A percentile compares a stretch with the other conserved stretches of the same genome.
These are phyloP conservation scores for Erysimum cheiri DNA, from an alignment of 441 rosid genomes.

Conservation along the genomic window DNA sequence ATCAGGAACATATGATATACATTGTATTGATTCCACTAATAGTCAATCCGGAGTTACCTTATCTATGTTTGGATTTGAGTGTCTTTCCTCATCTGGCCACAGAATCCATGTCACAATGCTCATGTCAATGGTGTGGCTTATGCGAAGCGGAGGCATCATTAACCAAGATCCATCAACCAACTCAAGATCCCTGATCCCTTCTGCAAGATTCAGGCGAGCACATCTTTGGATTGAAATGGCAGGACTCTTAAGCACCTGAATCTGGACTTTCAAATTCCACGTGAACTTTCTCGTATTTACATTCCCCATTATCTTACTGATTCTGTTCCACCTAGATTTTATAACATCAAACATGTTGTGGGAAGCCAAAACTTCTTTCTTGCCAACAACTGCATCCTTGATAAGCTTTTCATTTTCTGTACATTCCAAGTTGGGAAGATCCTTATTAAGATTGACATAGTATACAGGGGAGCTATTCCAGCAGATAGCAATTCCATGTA, in stretches of 20 bases:
- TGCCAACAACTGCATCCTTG: constrained; percentile 48
- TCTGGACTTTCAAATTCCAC: constrained; percentile 93
- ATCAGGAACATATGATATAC: constrained; percentile 21
- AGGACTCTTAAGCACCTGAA: constrained; percentile 84
- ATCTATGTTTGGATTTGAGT: constrained; percentile 83
- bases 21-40: background rate
- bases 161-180: constrained; percentile 62
- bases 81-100: constrained; percentile 99
- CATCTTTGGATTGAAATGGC: constrained; percentile 76
- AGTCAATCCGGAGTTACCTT: constrained; percentile 62
- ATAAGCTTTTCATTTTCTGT: constrained; percentile 48
- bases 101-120: constrained; percentile 90
- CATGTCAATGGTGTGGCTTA: constrained; percentile 76
- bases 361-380: constrained; percentile 44
- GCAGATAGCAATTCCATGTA: constrained; percentile 93
- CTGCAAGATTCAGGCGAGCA: constrained; percentile 51
- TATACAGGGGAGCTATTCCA: constrained; percentile 91
- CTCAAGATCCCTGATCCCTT: constrained; percentile 56
- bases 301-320: constrained; percentile 80
- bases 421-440: constrained; percentile 59
- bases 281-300: constrained; percentile 72
- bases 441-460: constrained; percentile 83
- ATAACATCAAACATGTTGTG: constrained; percentile 57
- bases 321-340: constrained; percentile 74
- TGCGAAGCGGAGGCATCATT: constrained; percentile 55